phyloP scores from a whole-genome alignment of 2,329 filamentous ascomycete species.

The Phaeophleospora eucalypticola region DNA sequence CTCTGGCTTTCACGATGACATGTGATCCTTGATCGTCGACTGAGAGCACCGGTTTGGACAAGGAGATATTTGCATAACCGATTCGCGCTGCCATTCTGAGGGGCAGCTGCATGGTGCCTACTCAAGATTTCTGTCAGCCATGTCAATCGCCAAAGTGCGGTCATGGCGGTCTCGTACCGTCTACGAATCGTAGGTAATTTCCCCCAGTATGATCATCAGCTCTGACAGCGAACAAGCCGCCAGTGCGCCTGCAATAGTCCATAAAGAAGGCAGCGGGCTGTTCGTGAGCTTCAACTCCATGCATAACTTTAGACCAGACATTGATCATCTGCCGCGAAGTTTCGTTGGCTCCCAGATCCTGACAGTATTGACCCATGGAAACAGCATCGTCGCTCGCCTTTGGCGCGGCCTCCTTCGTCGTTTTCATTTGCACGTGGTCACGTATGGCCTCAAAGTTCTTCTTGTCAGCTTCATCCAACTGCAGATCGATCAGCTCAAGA shows the following conservation, averaged over 20 bases:
- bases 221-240: conserved; percentile 50
- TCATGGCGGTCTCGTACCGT: conserved; percentile 46
- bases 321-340: conserved; percentile 39
- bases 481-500: conserved; percentile 17
- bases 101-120: no score
- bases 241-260: conserved; percentile 52
- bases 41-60: conserved; percentile 17
- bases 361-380: no score
- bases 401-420: conserved; percentile 30
- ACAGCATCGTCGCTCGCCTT: conserved; percentile 22
- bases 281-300: conserved; percentile 49
- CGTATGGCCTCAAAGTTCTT: conserved; percentile 33
- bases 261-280: conserved; percentile 53
- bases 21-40: conserved; percentile 38
- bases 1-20: no score
- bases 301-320: conserved; percentile 49
- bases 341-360: conserved; percentile 36
- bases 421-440: conserved; percentile 38
- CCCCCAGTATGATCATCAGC: conserved; percentile 52
- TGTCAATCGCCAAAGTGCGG: no score
- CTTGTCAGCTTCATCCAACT: conserved; percentile 16
- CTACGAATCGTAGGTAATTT: conserved; percentile 48
- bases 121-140: no score
- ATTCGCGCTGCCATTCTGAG: no score
- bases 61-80: conserved; percentile 36